Percentiles rank a stretch among this genome's conserved stretches.
These are phyloP conservation scores for Eucalyptus leucophloia DNA, from an alignment of 345 rosid genomes.

Conservation along the genomic window DNA sequence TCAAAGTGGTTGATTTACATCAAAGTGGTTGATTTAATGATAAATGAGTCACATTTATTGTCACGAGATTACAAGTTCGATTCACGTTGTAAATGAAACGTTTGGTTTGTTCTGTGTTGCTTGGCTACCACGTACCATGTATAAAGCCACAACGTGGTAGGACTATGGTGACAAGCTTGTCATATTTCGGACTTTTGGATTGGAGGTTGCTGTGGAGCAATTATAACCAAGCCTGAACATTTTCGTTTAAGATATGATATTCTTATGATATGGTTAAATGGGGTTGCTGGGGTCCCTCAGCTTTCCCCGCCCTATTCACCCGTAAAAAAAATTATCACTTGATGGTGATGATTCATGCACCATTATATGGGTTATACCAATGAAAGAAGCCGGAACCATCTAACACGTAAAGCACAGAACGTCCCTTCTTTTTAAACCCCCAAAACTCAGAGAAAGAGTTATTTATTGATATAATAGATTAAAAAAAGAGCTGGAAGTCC, in stretches of 20 bases:
- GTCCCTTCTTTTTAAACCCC: neutral
- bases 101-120: too few species aligned
- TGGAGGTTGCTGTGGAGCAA: neutral
- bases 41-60: too few species aligned
- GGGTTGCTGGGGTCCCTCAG: neutral
- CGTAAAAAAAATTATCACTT: neutral
- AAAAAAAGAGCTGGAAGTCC: neutral
- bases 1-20: too few species aligned
- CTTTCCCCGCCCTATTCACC: neutral
- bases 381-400: neutral
- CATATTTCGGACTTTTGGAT: too few species aligned
- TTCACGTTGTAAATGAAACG: too few species aligned
- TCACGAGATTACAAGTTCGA: too few species aligned
- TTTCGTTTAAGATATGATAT: too few species aligned
- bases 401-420: neutral
- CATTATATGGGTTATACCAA: neutral
- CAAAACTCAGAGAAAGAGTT: neutral
- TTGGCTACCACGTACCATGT: too few species aligned
- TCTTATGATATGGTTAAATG: neutral
- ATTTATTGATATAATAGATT: neutral
- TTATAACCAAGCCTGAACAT: neutral
- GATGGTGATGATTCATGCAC: neutral
- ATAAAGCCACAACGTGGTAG: too few species aligned
- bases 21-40: too few species aligned
- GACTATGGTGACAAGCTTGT: neutral